Evolutionary conservation across 164 flowering plant species (phyloP).

Genomic region (Stephania yunnanensis): DNA sequence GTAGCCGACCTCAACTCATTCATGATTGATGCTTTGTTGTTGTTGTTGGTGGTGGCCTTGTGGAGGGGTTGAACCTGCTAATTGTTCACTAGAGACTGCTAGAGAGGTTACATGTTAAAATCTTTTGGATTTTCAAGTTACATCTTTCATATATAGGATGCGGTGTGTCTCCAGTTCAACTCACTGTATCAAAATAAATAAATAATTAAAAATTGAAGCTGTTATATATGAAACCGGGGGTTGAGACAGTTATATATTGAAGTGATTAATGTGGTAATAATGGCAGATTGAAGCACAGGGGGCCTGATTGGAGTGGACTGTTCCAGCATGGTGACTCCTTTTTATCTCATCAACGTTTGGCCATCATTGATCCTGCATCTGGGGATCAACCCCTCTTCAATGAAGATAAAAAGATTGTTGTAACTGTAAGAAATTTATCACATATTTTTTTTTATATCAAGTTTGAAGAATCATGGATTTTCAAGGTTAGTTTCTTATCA

Average conservation of each 20-base stretch:
- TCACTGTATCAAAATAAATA: background rate
- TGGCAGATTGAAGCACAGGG: constrained; percentile 89
- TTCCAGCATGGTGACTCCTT: constrained; percentile 73
- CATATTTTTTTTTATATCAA: background rate
- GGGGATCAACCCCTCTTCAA: constrained; percentile 97
- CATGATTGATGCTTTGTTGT: too few species aligned
- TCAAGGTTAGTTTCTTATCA: background rate
- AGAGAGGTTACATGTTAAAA: too few species aligned
- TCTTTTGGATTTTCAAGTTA: too few species aligned
- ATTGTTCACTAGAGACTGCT: too few species aligned
- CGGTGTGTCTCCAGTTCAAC: too few species aligned
- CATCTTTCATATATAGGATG: too few species aligned
- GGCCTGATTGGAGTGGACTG: constrained; percentile 98
- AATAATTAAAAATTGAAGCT: background rate
- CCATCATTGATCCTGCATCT: constrained; percentile 89
- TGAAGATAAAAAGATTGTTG: constrained; percentile 70
- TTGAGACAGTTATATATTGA: background rate
- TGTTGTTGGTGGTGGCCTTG: too few species aligned
- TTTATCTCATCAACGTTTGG: constrained; percentile 83
- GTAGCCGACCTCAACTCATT: too few species aligned
- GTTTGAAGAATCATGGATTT: background rate
- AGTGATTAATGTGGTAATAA: background rate
- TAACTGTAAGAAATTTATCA: constrained; percentile 47
- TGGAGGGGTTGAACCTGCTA: too few species aligned
- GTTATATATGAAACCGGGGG: background rate